Percentiles rank a stretch among this genome's conserved stretches.
Conservation (phyloP, 768 basidiomycete genomes). For the Gymnopilus dilepis region DNA sequence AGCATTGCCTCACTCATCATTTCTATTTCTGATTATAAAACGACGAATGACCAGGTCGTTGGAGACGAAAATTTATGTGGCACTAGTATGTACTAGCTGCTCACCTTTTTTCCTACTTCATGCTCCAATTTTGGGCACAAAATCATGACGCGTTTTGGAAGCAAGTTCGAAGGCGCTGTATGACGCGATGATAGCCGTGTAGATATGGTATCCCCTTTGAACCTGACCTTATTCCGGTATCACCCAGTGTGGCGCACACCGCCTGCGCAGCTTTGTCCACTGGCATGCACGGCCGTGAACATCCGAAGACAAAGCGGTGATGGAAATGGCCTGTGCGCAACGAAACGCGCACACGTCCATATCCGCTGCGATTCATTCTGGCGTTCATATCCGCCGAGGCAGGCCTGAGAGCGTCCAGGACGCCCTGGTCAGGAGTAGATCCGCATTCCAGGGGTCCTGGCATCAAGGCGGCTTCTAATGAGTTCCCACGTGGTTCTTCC, state of each 20-base stretch:
- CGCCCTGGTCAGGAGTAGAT: conserved; percentile 1
- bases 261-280: neutral
- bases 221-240: neutral
- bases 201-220: neutral
- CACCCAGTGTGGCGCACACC: neutral
- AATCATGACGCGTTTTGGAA: neutral
- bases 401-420: neutral
- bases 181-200: neutral
- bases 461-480: neutral
- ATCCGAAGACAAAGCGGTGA: neutral
- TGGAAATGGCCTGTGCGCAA: neutral
- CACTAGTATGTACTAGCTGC: neutral
- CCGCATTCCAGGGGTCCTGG: conserved; percentile 1
- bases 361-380: neutral
- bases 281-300: neutral
- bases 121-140: conserved; percentile 2
- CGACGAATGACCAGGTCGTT: conserved; percentile 2
- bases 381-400: conserved; percentile 4
- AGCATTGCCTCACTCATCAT: neutral
- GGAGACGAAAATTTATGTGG: neutral
- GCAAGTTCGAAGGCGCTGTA: neutral
- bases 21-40: neutral
- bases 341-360: neutral
- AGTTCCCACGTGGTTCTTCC: conserved; percentile 3
- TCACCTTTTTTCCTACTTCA: neutral